phyloP scores from a whole-genome alignment of 306 rosid genomes.

The Geum urbanum region DNA sequence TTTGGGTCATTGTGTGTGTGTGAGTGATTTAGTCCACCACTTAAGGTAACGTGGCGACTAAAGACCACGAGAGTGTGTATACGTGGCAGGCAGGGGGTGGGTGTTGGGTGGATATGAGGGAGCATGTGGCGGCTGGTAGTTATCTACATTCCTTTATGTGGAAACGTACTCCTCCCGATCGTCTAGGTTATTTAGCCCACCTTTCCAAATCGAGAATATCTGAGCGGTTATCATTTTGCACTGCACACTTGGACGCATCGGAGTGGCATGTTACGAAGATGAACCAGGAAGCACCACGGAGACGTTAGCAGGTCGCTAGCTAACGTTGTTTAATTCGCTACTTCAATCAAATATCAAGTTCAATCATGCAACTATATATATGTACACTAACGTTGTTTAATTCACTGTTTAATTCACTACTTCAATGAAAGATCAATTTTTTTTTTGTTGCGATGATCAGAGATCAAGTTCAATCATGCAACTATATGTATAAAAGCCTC shows the following conservation, averaged over 20 bases:
- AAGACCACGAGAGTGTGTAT: background rate
- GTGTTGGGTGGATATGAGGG: background rate
- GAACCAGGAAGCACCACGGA: background rate
- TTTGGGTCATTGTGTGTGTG: background rate
- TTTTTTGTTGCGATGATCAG: no score
- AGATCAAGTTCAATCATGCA: no score
- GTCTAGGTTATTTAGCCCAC: background rate
- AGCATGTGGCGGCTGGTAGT: background rate
- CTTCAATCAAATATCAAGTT: background rate
- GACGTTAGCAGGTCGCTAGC: background rate
- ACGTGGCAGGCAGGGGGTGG: background rate
- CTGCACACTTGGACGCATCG: background rate
- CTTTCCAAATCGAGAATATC: slow-evolving; percentile 5
- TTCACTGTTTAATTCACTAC: no score
- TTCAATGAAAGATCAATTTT: no score
- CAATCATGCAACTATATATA: background rate
- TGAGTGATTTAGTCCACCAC: background rate
- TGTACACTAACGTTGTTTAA: no score
- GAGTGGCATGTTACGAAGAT: no score
- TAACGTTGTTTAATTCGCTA: background rate
- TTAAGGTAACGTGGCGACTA: slow-evolving; percentile 16
- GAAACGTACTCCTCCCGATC: background rate
- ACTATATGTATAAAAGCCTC: no score
- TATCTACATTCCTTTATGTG: background rate
- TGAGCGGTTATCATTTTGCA: background rate